Percentiles rank a stretch among this genome's conserved stretches.
Evolutionary conservation across 2,329 filamentous ascomycete species (phyloP).

Genomic region (Colletotrichum plurivorum): DNA sequence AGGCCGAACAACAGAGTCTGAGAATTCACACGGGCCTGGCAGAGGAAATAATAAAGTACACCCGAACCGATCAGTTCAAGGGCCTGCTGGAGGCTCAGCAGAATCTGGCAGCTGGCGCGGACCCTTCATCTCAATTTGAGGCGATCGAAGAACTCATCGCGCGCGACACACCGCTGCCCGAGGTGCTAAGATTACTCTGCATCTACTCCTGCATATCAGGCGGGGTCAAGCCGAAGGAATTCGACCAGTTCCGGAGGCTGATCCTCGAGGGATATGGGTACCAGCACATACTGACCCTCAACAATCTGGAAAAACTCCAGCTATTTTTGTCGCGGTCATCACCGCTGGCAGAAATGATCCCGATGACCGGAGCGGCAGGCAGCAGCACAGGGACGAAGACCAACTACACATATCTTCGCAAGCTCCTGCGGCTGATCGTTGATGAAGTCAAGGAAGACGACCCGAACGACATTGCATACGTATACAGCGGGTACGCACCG

Average conservation of each 20-base stretch:
- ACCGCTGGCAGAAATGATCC: conserved; percentile 84
- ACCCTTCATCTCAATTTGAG: conserved; percentile 90
- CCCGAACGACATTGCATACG: conserved; percentile 96
- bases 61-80: conserved; percentile 89
- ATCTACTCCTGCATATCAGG: conserved; percentile 92
- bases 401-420: conserved; percentile 91
- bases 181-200: conserved; percentile 87
- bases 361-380: conserved; percentile 75
- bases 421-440: conserved; percentile 88
- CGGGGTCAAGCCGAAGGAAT: conserved; percentile 88
- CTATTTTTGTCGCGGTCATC: conserved; percentile 85
- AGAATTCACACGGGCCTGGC: conserved; percentile 92
- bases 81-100: conserved; percentile 94
- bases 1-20: conserved; percentile 93
- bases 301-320: conserved; percentile 89
- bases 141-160: conserved; percentile 95
- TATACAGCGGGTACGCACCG: conserved; percentile 97
- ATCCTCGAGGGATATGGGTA: conserved; percentile 95
- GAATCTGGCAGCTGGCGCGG: conserved; percentile 90
- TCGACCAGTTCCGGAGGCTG: conserved; percentile 89
- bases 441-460: conserved; percentile 97
- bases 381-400: conserved; percentile 79
- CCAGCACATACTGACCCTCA: conserved; percentile 92
- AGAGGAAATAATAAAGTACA: conserved; percentile 96
- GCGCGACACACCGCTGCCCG: conserved; percentile 83